Base-by-base conservation (phyloP, 108 stramenopile genomes). In the Pelagomonas calceolata region DNA sequence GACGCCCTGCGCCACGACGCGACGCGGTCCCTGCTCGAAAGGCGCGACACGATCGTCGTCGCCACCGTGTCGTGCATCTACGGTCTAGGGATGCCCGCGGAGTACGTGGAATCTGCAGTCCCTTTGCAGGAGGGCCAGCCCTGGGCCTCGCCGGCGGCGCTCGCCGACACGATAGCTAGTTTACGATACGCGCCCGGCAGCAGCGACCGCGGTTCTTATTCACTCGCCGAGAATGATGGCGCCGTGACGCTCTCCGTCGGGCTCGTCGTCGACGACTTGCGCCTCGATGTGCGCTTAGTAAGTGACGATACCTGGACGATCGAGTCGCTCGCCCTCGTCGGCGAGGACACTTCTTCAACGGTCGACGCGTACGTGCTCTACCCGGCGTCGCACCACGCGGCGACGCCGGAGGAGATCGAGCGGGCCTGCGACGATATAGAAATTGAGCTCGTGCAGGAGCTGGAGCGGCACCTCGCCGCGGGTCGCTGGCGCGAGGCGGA, bases 31-130 rank as follows among this genome's bases (percentile, higher is more conserved):
- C 70, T 89, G 51, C 63, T 87, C 30, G 73, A 85, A 68, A 79
- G 82, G 45, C 31, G 66, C 10, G 89, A 91, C 72, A 86, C 88
- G 30, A 87, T 91, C 26, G 82, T 91, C 30, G 90, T 91, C 32
- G 85, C 90, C 36, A 79, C 81, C 31, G 87, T 91, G 29, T 80
- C 79, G 34, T 91, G 90, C 69, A 89, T 91, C 26, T 91, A 87
- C 73, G 90, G 90, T n/a, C 69, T 91, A 64, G 90, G 90, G 0
- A 68, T 91, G 78, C 90, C 90, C 33, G 70, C 73, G 34, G 80
- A 86, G 46, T 90, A 90, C 65, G 73, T 90, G 45, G 80, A 87
- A 35, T 80, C 85, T 12, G 67, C 71, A 26, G 34, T 68, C 44
- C 66, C 51, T 36, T 26, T 78, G 30, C 45, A 46, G 12, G 17